Conservation (phyloP, 805 yeast species). For the Ogataea allantospora region DNA sequence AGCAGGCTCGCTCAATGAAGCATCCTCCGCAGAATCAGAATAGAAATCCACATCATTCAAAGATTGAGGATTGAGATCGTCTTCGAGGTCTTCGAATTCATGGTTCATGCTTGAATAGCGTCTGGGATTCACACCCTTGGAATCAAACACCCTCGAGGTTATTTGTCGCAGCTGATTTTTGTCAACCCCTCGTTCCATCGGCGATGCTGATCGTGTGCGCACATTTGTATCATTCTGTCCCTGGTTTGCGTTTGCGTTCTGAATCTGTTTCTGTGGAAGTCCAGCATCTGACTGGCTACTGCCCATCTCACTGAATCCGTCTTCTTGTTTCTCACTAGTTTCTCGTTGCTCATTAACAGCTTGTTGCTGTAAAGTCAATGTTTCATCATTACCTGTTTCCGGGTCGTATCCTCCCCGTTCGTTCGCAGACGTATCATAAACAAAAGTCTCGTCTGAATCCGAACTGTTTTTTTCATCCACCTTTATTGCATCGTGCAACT, state of each 20-base stretch:
- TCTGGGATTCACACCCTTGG: conserved; percentile 68
- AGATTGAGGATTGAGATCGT: conserved; percentile 18
- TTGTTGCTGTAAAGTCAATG: conserved; percentile 11
- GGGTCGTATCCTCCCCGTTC: conserved; percentile 21
- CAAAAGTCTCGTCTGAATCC: conserved; percentile 93
- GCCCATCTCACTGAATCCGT: conserved; percentile 18
- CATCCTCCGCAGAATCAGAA: conserved; percentile 30
- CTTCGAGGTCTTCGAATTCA: conserved; percentile 52
- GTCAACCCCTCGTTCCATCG: conserved; percentile 7
- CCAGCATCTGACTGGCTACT: conserved; percentile 24
- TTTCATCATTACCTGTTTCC: conserved; percentile 23
- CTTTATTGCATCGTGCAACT: conserved; percentile 89
- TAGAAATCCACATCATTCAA: conserved; percentile 22
- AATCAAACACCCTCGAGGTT: conserved; percentile 70
- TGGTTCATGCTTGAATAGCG: conserved; percentile 59
- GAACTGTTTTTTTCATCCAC: conserved; percentile 68
- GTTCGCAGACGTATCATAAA: conserved; percentile 61
- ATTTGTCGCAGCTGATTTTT: conserved; percentile 44
- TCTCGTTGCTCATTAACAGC: conserved; percentile 8
- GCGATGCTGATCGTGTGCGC: conserved; percentile 5
- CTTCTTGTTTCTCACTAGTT: conserved; percentile 8
- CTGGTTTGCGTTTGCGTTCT: conserved; percentile 16
- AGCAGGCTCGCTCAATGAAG: conserved; percentile 17
- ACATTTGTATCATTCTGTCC: conserved; percentile 6
- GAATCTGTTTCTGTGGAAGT: conserved; percentile 13